These are phyloP conservation scores for Metarhizium guizhouense DNA, from an alignment of 2,329 filamentous ascomycete genomes.

Conservation along the genomic window DNA sequence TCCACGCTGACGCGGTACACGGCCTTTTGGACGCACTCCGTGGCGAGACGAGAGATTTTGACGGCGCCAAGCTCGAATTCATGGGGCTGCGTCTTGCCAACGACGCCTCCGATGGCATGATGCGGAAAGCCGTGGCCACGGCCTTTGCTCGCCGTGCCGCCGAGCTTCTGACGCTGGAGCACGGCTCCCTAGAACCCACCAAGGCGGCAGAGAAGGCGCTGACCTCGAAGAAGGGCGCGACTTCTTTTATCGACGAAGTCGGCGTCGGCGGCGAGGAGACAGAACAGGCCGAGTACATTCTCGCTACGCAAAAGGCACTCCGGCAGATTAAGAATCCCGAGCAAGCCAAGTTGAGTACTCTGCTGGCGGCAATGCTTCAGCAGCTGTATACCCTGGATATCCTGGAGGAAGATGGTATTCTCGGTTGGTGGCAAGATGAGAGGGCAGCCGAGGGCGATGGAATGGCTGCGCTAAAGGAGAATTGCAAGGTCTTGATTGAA, in stretches of 20 bases:
- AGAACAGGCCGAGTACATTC: conserved; percentile 79
- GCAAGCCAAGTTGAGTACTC: conserved; percentile 38
- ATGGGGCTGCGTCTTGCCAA: conserved; percentile 86
- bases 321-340: conserved; percentile 53
- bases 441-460: conserved; percentile 57
- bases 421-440: conserved; percentile 79
- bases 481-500: conserved; percentile 72
- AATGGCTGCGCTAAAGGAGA: conserved; percentile 61
- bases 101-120: conserved; percentile 81
- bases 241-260: conserved; percentile 49
- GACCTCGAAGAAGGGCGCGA: conserved; percentile 40
- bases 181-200: conserved; percentile 45
- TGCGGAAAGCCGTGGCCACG: conserved; percentile 76
- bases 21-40: conserved; percentile 82
- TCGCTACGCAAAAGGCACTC: conserved; percentile 75
- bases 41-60: conserved; percentile 68
- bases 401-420: conserved; percentile 79
- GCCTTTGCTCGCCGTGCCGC: conserved; percentile 77
- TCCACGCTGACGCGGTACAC: conserved; percentile 79
- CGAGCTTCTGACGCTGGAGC: conserved; percentile 50
- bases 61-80: conserved; percentile 76
- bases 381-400: conserved; percentile 79
- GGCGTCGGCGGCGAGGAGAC: conserved; percentile 56
- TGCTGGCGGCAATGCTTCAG: conserved; percentile 73
- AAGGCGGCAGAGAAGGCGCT: conserved; percentile 59